Base-by-base conservation (phyloP, 2,329 filamentous ascomycete species). In the Pseudogymnoascus sp. region DNA sequence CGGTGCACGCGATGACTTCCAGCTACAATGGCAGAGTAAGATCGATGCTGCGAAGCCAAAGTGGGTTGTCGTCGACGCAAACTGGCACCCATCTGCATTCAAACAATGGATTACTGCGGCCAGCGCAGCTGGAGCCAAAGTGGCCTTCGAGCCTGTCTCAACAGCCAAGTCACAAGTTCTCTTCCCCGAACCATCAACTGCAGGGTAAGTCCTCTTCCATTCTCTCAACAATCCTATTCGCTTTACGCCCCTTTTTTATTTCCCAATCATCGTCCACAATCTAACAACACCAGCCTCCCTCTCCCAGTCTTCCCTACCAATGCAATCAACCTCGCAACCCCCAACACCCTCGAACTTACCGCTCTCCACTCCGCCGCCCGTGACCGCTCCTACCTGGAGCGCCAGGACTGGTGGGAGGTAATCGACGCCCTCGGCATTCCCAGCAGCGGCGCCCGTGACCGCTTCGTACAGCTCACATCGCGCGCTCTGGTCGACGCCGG, bases 111-210 rank as follows among this genome's bases (percentile, higher is more conserved):
- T 92, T 42, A 71, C 76, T n/a, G 78, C 84, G 40, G 86, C 81
- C 47, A 84, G 83, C 64, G 73, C 79, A 2, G 77, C 83, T 64
- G 74, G 78, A 4, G 81, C 83, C 14, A 81, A 79, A 18, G 81
- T 92, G 5, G 89, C 89, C 11, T 96, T 93, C 71, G 94, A 97
- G 75, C 93, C 94, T 1, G 94, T 97, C 5, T 96, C 91, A 1
- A 85, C 83, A 1, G 85, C 84, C 64, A 99, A 97, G 77, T 84
- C 90, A 3, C 79, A 82, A 56, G 81, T 85, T 7, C 78, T 92
- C 5, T 95, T 94, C 76, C 76, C 23, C 73, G 75, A 56, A 8
- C 33, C 59, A 38, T 44, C 59, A 35, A 44, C 59, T 25, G 59
- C 59, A 23, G 59, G 59, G 33, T 56, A 56, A 35, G 50, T 56